Percentiles rank a stretch among this genome's conserved stretches.
phyloP scores from a whole-genome alignment of 2,329 filamentous ascomycete species.

The Fusarium neocosmosporiellum region DNA sequence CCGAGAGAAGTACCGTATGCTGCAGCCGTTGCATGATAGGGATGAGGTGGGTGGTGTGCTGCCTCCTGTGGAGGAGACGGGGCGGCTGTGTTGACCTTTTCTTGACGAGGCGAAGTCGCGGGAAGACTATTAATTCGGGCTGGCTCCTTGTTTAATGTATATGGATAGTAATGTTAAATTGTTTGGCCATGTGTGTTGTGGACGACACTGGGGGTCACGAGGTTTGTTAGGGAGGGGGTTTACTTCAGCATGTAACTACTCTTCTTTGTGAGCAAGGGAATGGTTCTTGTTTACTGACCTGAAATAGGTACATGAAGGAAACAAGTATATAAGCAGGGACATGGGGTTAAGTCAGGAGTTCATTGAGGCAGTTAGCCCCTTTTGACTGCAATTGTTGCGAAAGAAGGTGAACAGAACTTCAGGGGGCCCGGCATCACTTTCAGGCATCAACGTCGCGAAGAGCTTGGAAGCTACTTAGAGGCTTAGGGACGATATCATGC shows the following conservation, averaged over 20 bases:
- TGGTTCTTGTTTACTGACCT: not conserved
- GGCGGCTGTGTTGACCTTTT: not conserved
- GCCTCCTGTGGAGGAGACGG: not conserved
- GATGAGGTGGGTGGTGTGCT: constrained; percentile 2
- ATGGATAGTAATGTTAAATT: not conserved
- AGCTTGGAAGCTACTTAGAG: not conserved
- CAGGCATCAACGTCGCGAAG: not conserved
- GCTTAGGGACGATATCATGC: not conserved
- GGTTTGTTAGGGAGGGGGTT: not conserved
- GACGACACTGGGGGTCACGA: not conserved
- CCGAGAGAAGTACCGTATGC: constrained; percentile 52
- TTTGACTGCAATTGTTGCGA: not conserved
- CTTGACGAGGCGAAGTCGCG: not conserved
- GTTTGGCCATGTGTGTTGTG: not conserved
- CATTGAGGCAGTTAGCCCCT: not conserved
- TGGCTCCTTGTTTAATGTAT: not conserved
- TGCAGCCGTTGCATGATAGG: constrained; percentile 45
- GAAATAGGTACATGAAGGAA: not conserved
- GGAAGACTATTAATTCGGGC: not conserved
- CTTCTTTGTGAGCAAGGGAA: not conserved
- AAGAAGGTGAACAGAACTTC: not conserved
- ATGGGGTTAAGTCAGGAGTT: not conserved
- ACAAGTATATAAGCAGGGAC: not conserved
- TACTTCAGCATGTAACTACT: not conserved
- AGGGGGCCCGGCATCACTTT: not conserved